phyloP scores from a whole-genome alignment of 345 rosid species.

The Firmiana major region DNA sequence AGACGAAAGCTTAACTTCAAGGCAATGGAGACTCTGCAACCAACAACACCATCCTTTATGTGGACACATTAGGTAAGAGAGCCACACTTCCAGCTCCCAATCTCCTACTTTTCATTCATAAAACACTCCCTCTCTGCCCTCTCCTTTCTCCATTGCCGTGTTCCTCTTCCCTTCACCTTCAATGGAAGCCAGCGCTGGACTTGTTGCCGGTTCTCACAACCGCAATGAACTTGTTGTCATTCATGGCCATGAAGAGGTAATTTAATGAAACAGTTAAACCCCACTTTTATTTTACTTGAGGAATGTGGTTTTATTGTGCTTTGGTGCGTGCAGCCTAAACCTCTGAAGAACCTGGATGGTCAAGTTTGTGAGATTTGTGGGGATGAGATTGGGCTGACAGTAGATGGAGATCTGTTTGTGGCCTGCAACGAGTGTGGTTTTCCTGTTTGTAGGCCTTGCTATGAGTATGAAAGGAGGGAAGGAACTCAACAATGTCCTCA shows the following conservation, averaged over 20 bases:
- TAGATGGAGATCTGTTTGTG: constrained; percentile 88
- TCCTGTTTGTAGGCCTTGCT: constrained; percentile 93
- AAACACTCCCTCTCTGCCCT: constrained; percentile 19
- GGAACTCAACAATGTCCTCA: constrained; percentile 91
- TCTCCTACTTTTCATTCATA: constrained; percentile 26
- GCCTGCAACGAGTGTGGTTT: constrained; percentile 99
- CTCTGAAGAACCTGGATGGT: constrained; percentile 84
- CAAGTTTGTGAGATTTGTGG: constrained; percentile 96
- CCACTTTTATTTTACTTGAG: background rate
- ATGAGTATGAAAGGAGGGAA: constrained; percentile 94
- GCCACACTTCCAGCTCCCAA: constrained; percentile 16
- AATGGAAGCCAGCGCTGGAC: constrained; percentile 99
- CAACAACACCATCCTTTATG: constrained; percentile 16
- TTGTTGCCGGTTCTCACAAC: constrained; percentile 97
- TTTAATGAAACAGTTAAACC: background rate
- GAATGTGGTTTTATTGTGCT: background rate
- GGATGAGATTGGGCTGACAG: constrained; percentile 74
- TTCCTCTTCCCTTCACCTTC: background rate
- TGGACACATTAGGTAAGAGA: constrained; percentile 36
- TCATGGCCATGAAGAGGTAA: constrained; percentile 95
- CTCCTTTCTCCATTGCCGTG: background rate
- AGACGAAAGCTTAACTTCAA: constrained; percentile 74
- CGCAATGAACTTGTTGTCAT: constrained; percentile 98
- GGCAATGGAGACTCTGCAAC: constrained; percentile 97
- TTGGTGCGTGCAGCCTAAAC: constrained; percentile 61